Evolutionary conservation across 495 filamentous ascomycete species (phyloP).

Genomic region (Trypethelium eluteriae): DNA sequence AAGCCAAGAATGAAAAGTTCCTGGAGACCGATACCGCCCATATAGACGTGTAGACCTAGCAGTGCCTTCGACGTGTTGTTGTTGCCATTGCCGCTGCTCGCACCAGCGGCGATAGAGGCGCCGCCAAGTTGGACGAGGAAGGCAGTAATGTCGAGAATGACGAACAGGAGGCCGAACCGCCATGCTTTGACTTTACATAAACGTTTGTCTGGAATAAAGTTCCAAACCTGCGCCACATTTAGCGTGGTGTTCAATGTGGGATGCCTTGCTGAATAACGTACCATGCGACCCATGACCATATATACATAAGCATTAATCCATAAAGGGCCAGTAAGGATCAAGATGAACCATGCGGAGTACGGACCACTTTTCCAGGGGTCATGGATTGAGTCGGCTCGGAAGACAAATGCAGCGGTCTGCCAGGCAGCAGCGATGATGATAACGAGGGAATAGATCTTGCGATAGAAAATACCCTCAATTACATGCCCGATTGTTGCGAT

Average conservation of each 20-base stretch:
- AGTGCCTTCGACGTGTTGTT: constrained; percentile 11
- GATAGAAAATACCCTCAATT: constrained; percentile 13
- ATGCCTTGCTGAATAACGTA: neutral
- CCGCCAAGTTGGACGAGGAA: constrained; percentile 21
- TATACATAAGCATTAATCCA: constrained; percentile 22
- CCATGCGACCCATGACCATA: constrained; percentile 14
- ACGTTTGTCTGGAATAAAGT: constrained; percentile 16
- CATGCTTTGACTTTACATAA: constrained; percentile 18
- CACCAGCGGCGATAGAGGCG: constrained; percentile 18
- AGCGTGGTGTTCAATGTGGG: neutral
- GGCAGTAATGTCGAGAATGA: constrained; percentile 18
- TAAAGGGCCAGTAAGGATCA: constrained; percentile 18
- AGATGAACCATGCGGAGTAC: constrained; percentile 19
- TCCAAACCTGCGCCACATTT: constrained; percentile 11
- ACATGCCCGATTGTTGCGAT: constrained; percentile 16
- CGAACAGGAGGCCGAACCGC: constrained; percentile 22
- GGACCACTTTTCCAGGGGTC: neutral
- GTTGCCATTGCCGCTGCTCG: neutral
- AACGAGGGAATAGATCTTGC: constrained; percentile 17
- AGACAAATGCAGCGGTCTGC: constrained; percentile 16
- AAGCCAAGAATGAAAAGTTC: constrained; percentile 21
- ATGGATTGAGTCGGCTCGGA: constrained; percentile 14
- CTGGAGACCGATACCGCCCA: constrained; percentile 23
- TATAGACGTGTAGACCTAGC: constrained; percentile 20
- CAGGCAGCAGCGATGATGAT: constrained; percentile 13